These are phyloP conservation scores for Metschnikowia picachoensis DNA, from an alignment of 805 yeast genomes.

Conservation along the genomic window DNA sequence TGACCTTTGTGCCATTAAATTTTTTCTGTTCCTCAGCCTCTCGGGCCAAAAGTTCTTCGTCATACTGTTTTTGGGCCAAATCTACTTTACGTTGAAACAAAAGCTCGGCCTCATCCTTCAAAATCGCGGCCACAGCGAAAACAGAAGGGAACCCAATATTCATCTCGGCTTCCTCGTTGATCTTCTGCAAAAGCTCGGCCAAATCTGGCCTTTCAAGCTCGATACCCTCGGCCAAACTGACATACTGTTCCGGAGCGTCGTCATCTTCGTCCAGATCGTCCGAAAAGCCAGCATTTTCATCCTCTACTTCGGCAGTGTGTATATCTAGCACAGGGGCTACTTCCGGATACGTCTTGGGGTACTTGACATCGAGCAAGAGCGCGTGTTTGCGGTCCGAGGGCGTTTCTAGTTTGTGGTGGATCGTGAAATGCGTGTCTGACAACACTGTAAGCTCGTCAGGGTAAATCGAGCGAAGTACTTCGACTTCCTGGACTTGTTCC, in stretches of 20 bases:
- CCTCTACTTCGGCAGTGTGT: slow-evolving; percentile 28
- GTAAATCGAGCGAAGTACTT: slow-evolving; percentile 83
- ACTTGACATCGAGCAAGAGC: slow-evolving; percentile 55
- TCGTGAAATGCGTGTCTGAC: slow-evolving; percentile 48
- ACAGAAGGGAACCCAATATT: slow-evolving; percentile 90
- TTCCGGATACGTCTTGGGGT: slow-evolving; percentile 82
- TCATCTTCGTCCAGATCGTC: slow-evolving; percentile 28
- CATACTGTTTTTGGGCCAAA: slow-evolving; percentile 52
- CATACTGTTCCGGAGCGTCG: slow-evolving; percentile 26
- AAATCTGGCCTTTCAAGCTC: slow-evolving; percentile 51
- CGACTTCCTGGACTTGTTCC: slow-evolving; percentile 87
- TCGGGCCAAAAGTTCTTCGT: slow-evolving; percentile 53
- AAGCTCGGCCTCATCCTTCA: slow-evolving; percentile 79
- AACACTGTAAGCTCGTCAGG: slow-evolving; percentile 76
- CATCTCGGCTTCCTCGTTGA: slow-evolving; percentile 62
- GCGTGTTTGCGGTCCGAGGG: slow-evolving; percentile 55
- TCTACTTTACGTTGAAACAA: slow-evolving; percentile 57
- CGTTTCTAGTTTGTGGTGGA: slow-evolving; percentile 65
- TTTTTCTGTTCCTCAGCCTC: slow-evolving; percentile 87
- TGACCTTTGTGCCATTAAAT: slow-evolving; percentile 87
- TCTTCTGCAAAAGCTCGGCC: slow-evolving; percentile 33
- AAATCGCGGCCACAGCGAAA: slow-evolving; percentile 69
- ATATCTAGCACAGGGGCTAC: slow-evolving; percentile 59
- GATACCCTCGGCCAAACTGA: slow-evolving; percentile 55
- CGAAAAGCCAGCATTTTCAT: slow-evolving; percentile 36